Evolutionary conservation across 129 eudicot genomes (phyloP).

Genomic region (Oenanthe sinensis): DNA sequence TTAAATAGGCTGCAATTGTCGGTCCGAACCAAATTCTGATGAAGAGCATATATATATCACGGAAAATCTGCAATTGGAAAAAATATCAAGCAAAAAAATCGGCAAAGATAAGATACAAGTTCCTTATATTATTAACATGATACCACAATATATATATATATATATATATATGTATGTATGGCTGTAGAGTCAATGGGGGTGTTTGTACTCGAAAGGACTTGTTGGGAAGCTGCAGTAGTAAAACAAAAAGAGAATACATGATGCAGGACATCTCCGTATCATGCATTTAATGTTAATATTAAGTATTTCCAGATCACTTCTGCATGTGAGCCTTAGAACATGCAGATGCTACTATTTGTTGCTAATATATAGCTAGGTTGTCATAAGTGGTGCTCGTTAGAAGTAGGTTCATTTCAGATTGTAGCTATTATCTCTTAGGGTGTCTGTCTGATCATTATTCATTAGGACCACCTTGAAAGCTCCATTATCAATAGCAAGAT

Average conservation of each 20-base stretch:
- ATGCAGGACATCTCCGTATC: constrained; percentile 11
- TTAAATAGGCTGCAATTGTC: no score
- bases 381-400: constrained; percentile 34
- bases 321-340: constrained; percentile 54
- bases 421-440: background rate
- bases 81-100: background rate
- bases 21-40: no score
- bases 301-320: background rate
- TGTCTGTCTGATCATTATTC: constrained; percentile 14
- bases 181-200: constrained; percentile 11
- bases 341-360: constrained; percentile 27
- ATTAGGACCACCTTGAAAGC: constrained; percentile 40
- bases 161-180: no score
- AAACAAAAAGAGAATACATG: constrained; percentile 30
- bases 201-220: constrained; percentile 30
- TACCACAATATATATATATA: background rate
- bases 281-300: background rate
- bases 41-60: no score
- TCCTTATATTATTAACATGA: no score
- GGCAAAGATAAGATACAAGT: background rate
- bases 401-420: constrained; percentile 16
- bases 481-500: background rate
- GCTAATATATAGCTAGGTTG: background rate
- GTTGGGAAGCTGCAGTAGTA: background rate
- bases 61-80: background rate